Conservation (phyloP, 2,329 filamentous ascomycete species). For the Aspergillus novofumigatus region DNA sequence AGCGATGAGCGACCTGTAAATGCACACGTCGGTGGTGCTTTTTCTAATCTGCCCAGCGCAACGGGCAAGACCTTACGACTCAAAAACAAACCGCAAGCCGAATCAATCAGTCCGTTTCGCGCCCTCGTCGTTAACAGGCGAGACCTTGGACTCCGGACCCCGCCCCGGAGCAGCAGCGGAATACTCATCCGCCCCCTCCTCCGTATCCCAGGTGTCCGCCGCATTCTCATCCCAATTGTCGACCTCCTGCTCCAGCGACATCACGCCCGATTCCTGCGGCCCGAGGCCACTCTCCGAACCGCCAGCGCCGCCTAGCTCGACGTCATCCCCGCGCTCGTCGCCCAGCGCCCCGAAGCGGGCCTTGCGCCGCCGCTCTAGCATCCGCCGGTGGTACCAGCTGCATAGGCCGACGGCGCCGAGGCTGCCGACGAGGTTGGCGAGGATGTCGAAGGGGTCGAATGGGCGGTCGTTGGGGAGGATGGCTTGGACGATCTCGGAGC, state of each 20-base stretch:
- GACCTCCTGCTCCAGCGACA: constrained; percentile 70
- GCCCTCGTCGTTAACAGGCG: constrained; percentile 17
- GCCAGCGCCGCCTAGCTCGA: constrained; percentile 63
- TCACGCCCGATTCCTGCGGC: constrained; percentile 64
- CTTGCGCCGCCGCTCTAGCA: constrained; percentile 80
- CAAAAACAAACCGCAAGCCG: not conserved
- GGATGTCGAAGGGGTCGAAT: constrained; percentile 78
- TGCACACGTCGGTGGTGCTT: not conserved
- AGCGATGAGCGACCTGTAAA: not conserved
- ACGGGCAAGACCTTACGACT: not conserved
- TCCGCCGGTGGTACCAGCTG: constrained; percentile 90
- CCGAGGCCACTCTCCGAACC: constrained; percentile 44
- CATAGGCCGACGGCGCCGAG: constrained; percentile 67
- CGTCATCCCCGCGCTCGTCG: constrained; percentile 49
- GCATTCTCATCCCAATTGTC: constrained; percentile 93
- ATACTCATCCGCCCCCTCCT: constrained; percentile 40
- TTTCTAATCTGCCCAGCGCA: not conserved
- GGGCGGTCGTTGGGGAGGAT: constrained; percentile 68
- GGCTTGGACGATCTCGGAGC: constrained; percentile 55
- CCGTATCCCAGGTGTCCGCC: constrained; percentile 62
- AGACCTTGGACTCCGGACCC: constrained; percentile 18
- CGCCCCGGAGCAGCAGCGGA: constrained; percentile 6
- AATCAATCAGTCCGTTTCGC: constrained; percentile 32
- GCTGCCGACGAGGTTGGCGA: constrained; percentile 82
- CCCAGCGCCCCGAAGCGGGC: constrained; percentile 70